phyloP scores from a whole-genome alignment of 2,329 filamentous ascomycete genomes.

The Hymenotorrendiella dingleyae region DNA sequence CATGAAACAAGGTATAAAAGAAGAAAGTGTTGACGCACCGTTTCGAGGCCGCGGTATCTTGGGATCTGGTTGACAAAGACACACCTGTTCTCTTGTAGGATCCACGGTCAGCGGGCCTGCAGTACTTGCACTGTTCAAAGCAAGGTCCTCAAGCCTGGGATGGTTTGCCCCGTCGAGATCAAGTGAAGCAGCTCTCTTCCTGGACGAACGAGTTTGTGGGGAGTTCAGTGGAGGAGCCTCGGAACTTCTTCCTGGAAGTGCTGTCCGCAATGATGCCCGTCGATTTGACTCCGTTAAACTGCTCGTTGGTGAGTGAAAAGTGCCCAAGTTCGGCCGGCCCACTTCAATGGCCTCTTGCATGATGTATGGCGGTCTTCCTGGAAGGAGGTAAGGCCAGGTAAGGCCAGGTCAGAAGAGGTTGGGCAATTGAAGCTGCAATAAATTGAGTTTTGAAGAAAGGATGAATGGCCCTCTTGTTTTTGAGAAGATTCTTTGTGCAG shows the following conservation, averaged over 20 bases:
- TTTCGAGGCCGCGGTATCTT: constrained; percentile 68
- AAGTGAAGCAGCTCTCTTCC: constrained; percentile 30
- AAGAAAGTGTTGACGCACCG: constrained; percentile 43
- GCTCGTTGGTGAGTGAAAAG: constrained; percentile 24
- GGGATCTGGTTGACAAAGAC: constrained; percentile 64
- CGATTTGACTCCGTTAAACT: constrained; percentile 27
- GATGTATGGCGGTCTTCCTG: constrained; percentile 10
- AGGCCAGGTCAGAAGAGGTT: no score
- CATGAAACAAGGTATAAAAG: constrained; percentile 16
- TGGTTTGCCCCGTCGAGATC: constrained; percentile 25
- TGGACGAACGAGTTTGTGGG: constrained; percentile 26
- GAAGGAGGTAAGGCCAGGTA: constrained; percentile 3
- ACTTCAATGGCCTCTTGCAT: constrained; percentile 22
- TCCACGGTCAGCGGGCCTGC: constrained; percentile 18
- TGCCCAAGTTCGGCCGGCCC: constrained; percentile 15
- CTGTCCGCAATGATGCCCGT: constrained; percentile 20
- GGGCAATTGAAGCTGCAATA: constrained; percentile 12
- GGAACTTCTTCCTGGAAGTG: constrained; percentile 20
- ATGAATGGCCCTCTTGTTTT: constrained; percentile 30
- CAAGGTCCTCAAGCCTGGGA: constrained; percentile 25
- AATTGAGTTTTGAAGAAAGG: constrained; percentile 15
- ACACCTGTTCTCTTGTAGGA: constrained; percentile 42
- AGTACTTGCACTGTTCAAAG: constrained; percentile 24
- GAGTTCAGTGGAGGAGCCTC: constrained; percentile 22
- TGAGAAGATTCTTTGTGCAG: constrained; percentile 27